Percentiles rank a stretch among this genome's conserved stretches.
Evolutionary conservation across 2,329 filamentous ascomycete genomes (phyloP).

Genomic region (Tolypocladium paradoxum): DNA sequence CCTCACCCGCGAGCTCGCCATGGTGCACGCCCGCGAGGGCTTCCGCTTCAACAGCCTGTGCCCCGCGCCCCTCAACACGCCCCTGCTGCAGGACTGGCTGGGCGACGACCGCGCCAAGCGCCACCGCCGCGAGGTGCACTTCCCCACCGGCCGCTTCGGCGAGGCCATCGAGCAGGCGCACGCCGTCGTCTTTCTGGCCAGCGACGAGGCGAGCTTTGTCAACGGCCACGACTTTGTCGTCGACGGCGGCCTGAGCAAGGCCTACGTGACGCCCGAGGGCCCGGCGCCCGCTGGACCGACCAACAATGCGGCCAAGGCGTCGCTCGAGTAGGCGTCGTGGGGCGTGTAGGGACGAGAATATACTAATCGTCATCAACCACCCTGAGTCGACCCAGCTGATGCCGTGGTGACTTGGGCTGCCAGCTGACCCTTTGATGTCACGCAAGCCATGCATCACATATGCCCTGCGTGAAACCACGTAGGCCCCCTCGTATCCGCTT

Average conservation of each 20-base stretch:
- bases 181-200: conserved; percentile 77
- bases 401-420: too few relatives aligned
- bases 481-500: too few relatives aligned
- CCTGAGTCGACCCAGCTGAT: too few relatives aligned
- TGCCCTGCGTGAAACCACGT: too few relatives aligned
- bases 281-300: conserved; percentile 39
- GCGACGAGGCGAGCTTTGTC: conserved; percentile 81
- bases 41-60: conserved; percentile 87
- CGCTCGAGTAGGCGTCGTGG: conserved; percentile 21
- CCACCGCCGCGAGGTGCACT: conserved; percentile 74
- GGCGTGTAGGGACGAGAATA: background rate
- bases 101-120: conserved; percentile 79
- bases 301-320: conserved; percentile 48
- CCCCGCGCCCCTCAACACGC: conserved; percentile 85
- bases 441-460: too few relatives aligned
- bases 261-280: conserved; percentile 65
- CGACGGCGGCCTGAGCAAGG: conserved; percentile 91
- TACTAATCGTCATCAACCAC: background rate
- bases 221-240: conserved; percentile 90
- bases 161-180: conserved; percentile 92
- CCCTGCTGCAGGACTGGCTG: conserved; percentile 85
- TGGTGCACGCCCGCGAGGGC: conserved; percentile 81
- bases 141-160: conserved; percentile 78
- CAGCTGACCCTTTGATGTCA: too few relatives aligned
- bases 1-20: conserved; percentile 80